Base-by-base conservation (phyloP, 2,329 filamentous ascomycete species). In the Colletotrichum plurivorum region DNA sequence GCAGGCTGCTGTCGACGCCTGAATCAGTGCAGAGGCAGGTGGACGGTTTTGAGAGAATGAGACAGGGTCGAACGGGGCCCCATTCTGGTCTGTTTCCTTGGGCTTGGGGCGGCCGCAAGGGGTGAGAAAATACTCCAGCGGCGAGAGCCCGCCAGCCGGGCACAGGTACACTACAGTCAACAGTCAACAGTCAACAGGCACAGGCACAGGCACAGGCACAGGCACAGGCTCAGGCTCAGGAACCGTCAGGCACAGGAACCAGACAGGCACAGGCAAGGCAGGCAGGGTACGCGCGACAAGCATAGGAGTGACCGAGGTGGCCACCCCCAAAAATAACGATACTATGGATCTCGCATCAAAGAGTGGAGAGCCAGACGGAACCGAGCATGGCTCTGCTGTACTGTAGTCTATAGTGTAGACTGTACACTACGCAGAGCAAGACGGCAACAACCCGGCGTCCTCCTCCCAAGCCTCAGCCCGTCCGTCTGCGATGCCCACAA, bases 11-110 rank as follows among this genome's bases (percentile, higher is more conserved):
- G 61, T 59, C n/a, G 49, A 55, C 48, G 54, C 66, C 62, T 56
- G 61, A 69, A 69, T 69, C 66, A 64, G 54, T 57, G 31, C 45
- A 68, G 53, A 68, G 48, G 54, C 55, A 39, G 61, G 61, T 45
- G 49, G 61, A 63, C 43, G 61, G 54, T 31, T 60, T 69, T 55
- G 61, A 60, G 61, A 22, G 54, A 55, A 53, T 60, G 62, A 52
- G 61, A 69, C 66, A 60, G 66, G 66, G 61, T 66, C 43, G 55
- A 55, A 51, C 41, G 41, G 66, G 66, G 64, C 43, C 57, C 20
- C 49, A 51, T 52, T 51, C 49, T 55, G 48, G 58, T 43, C 39
- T 59, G 48, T 59, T 56, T 51, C 65, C 61, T 18, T 68, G 53
- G 39, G 15, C 46, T 52, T 43, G 48, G 31, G 61, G 49, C 61